These are phyloP conservation scores for Protomyces macrosporus DNA, from an alignment of 1,139 yeast species.

Conservation along the genomic window DNA sequence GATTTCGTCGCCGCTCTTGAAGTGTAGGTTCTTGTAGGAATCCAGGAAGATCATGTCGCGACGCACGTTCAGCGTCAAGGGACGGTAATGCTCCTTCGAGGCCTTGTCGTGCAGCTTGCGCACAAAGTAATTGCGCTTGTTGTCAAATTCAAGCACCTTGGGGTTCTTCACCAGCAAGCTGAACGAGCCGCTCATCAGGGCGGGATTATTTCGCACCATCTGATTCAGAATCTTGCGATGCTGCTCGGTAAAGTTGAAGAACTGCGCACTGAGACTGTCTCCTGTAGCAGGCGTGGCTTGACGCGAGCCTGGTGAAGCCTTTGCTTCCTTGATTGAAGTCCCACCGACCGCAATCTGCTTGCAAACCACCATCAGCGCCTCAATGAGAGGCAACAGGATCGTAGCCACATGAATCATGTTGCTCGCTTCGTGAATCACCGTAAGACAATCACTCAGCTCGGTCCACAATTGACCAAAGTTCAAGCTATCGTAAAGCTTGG, in stretches of 20 bases:
- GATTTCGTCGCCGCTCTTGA: constrained; percentile 72
- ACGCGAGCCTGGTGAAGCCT: constrained; percentile 32
- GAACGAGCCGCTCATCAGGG: constrained; percentile 94
- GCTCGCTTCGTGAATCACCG: constrained; percentile 43
- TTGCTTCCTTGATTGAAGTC: constrained; percentile 48
- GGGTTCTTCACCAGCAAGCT: constrained; percentile 86
- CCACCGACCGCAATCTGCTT: constrained; percentile 65
- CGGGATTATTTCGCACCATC: constrained; percentile 87
- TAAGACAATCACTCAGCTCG: constrained; percentile 70
- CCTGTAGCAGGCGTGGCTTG: constrained; percentile 57
- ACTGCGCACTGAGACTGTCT: constrained; percentile 72
- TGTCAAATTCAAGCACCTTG: constrained; percentile 87
- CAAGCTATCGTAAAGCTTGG: constrained; percentile 37
- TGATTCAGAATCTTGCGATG: constrained; percentile 85
- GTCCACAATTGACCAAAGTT: constrained; percentile 81
- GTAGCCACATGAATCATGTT: constrained; percentile 67
- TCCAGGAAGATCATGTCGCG: constrained; percentile 91
- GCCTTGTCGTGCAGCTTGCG: constrained; percentile 55
- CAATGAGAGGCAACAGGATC: constrained; percentile 77
- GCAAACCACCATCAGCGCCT: constrained; percentile 91
- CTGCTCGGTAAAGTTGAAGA: constrained; percentile 82
- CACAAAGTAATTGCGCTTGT: constrained; percentile 80
- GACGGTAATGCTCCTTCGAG: constrained; percentile 38
- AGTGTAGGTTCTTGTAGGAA: constrained; percentile 77
- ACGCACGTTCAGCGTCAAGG: constrained; percentile 62